Evolutionary conservation across 352 stramenopile species (phyloP), one percentile per base, ranked within the genome.

Genomic region (Globisporangium splendens): DNA sequence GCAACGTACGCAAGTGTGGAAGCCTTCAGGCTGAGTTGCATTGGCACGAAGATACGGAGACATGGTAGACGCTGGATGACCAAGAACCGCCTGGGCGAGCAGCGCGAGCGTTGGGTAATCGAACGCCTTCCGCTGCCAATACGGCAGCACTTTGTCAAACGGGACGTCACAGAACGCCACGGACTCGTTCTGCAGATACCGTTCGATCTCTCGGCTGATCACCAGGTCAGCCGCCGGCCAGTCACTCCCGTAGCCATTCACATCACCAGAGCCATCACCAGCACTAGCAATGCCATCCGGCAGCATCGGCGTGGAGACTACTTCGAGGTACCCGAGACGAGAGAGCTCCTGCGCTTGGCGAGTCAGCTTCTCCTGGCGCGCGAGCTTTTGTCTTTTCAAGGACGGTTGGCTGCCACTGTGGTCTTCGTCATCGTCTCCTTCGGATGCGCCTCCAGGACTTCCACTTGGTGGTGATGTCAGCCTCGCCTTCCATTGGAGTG

Each of bases 121-220:
- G 15, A 68, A 68, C 41, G 62, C 28, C 51, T 68, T 68, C 21
- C 54, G 62, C 28, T 68, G 50, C 62, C 62, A 68, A 17, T 68
- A 68, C 24, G 56, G 24, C 17, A 65, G 56, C 13, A 53, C 53
- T 39, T 53, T 35, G 46, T 68, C 62, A 44, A 68, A 68, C 13
- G 62, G 51, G 35, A 68, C 52, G 41, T 54, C 47, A 11, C 41
- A 44, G 31, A 65, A 68, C 20, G 50, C 46, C 3, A 65, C 52
- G 8, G 56, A 52, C 33, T 68, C 62, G 31, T 62, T 56, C 56
- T 68, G 41, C n/a, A 61, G 5, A 38, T 68, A 68, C 14, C 56
- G 56, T 14, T 68, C 62, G 14, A 68, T 21, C 56, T 68, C 61
- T 15, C 43, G 43, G 20, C 13, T 41, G n/a, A 63, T 39, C 0